These are phyloP conservation scores for Wickerhamiella australiensis DNA, from an alignment of 805 yeast genomes.

Conservation along the genomic window DNA sequence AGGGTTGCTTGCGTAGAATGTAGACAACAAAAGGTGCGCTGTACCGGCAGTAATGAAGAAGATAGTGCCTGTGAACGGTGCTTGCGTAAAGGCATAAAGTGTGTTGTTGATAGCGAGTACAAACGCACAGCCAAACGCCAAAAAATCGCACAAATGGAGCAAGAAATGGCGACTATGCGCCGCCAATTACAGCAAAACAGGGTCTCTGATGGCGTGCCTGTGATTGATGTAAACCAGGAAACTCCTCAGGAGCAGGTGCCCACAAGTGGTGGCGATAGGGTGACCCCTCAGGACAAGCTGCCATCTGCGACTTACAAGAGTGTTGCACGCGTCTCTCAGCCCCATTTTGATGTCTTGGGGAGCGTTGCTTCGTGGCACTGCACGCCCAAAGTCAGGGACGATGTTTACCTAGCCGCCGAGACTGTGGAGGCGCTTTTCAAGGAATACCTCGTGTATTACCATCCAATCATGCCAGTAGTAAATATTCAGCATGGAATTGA, in stretches of 20 bases:
- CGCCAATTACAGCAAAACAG: constrained; percentile 23
- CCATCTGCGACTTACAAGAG: constrained; percentile 7
- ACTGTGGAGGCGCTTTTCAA: constrained; percentile 50
- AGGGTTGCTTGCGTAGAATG: constrained; percentile 79
- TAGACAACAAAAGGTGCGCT: constrained; percentile 67
- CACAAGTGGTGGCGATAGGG: neutral
- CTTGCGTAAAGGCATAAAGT: constrained; percentile 49
- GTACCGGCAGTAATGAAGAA: constrained; percentile 39
- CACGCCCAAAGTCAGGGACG: constrained; percentile 59
- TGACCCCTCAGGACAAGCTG: constrained; percentile 7
- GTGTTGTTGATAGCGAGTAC: constrained; percentile 68
- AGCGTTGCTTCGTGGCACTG: constrained; percentile 31
- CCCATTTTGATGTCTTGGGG: neutral
- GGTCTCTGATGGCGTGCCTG: neutral
- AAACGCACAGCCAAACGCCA: constrained; percentile 78
- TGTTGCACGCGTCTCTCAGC: neutral
- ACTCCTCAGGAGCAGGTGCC: neutral
- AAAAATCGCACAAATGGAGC: constrained; percentile 42
- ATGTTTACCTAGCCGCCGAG: constrained; percentile 46
- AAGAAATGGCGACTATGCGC: constrained; percentile 59
- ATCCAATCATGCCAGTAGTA: constrained; percentile 77
- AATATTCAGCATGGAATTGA: constrained; percentile 77
- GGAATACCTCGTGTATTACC: constrained; percentile 69
- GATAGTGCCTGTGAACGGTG: constrained; percentile 69
- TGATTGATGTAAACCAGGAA: neutral